Evolutionary conservation across 2,329 filamentous ascomycete species (phyloP), one percentile per base, ranked within the genome.

Genomic region (Pestalotiopsis sp.): DNA sequence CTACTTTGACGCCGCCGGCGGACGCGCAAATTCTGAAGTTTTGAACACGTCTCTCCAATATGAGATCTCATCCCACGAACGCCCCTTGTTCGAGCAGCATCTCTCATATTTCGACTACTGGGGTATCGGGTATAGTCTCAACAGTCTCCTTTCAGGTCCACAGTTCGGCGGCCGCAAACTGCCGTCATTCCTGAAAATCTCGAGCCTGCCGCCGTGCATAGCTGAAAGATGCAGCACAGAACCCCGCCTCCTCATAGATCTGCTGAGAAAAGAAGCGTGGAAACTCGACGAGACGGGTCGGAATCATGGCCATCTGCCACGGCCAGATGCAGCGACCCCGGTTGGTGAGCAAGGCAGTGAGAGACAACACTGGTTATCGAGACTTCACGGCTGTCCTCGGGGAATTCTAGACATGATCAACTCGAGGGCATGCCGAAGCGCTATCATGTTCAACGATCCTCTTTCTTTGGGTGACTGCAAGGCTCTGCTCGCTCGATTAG

Each of bases 361-460:
- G 3, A 70, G 71, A 12, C 67, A 74, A 3, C 75, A 77, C 13
- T 94, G 92, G 91, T 81, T 92, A 1, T 80, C 85, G 1, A 83
- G 83, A 5, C 88, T 97, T 55, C 87, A 89, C 38, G 85, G 85
- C 2, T 97, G 93, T 73, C 95, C 95, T 0, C 83, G 86, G 31
- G 91, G 92, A 0, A 89, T 98, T 13, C 74, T 97, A 3, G 92
- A 97, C 38, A 80, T 95, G 76, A 81, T 95, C 4, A 91, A 94
- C 75, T 94, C 92, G 0, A 86, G 92, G 67, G 89, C 93, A 1
- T 96, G 93, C 75, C 86, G 92, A 66, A 93, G 92, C 45, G 92
- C 93, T 2, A 90, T 96, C 76, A 95, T 95, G 92, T 97, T 97
- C 80, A 95, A 95, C 73, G 93, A 97, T 74, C 76, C 81, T 5